Base-by-base conservation (phyloP, 192 early-diverging fungal species). In the Backusella tarrabulga region DNA sequence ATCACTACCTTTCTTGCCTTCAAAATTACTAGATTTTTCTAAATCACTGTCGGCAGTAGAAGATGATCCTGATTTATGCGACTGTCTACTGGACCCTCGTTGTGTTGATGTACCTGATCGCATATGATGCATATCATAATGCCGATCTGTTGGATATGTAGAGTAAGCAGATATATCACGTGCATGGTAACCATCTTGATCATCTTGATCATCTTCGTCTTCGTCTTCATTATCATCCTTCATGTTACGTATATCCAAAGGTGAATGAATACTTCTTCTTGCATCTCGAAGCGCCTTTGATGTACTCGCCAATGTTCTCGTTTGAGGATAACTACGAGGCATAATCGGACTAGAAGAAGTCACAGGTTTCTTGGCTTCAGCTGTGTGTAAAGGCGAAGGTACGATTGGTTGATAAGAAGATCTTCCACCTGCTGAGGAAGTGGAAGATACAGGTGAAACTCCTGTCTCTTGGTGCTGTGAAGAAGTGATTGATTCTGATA, bases 401-500 rank as follows among this genome's bases (percentile, higher is more conserved):
- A 50, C 15, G 34, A 72, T 50, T 3, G 71, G 71, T 50, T 72
- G 71, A 34, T 72, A 72, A 21, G 69, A 71, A 23, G 46, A 50
- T n/a, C 56, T 63, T 63, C 41, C 19, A 11, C 70, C 71, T 11
- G 44, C 46, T 1, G 71, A 72, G 29, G 71, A 72, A 72, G 71
- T 50, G 42, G 71, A 50, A 32, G 71, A 72, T 32, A 50, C 40
- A 6, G 44, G 71, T 1, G 71, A 72, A 7, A 72, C 11, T 0
- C 68, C 68, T 11, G 35, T 23, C 0, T 40, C 68, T 21, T 35
- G 68, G 17, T 70, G 35, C 1, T 36, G 35, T 14, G 35, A 35
- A 14, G 71, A 75, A 1, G 77, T 56, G 44, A 82, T 71, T 0
- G 81, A 82, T 76, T 82, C 81, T 8, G 81, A 76, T 19, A 82